Base-by-base conservation (phyloP, 164 flowering plant genomes). In the Sedum album region DNA sequence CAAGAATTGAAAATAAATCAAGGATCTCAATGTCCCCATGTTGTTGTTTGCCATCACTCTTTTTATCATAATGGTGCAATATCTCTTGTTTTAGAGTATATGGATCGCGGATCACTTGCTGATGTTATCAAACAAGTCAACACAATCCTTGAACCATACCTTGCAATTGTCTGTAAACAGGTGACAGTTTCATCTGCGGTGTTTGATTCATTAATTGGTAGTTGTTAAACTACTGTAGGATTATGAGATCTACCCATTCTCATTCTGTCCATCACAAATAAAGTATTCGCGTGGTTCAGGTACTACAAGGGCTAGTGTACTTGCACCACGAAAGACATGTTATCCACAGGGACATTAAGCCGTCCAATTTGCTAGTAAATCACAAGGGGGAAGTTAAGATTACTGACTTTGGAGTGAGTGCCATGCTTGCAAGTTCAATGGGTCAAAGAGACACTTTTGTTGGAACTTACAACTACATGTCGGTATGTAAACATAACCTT, bases 381-480 rank as follows among this genome's bases (percentile, higher is more conserved):
- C 96, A 86, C 67, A 84, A 82, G 78, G 99, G 99, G 60, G 96
- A 95, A 77, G 94, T 92, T 13, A 95, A 92, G 77, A 95, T 95
- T 65, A 88, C 97, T 31, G 99, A 95, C 77, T 95, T 95, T 80
- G 99, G 99, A 41, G 97, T 92, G 31, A 95, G 99, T 83, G 97
- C 96, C 28, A 77, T 82, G 82, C 84, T 94, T 21, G 97, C 88
- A 30, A 90, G 80, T 83, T 85, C 97, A 35, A 82, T 88, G 88
- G 99, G 96, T 69, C 97, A 90, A 74, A 82, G 96, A 65, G 91
- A 92, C 77, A 95, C 97, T 64, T 95, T 95, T 80, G 99, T 95
- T 66, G 99, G 99, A 30, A 95, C 99, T 48, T 95, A 88, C 78
- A 92, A 90, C 80, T 92, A 92, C 79, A 95, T 92, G 99, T 85